Conservation (phyloP, 106 monocot species). For the Platanthera guangdongensis region DNA sequence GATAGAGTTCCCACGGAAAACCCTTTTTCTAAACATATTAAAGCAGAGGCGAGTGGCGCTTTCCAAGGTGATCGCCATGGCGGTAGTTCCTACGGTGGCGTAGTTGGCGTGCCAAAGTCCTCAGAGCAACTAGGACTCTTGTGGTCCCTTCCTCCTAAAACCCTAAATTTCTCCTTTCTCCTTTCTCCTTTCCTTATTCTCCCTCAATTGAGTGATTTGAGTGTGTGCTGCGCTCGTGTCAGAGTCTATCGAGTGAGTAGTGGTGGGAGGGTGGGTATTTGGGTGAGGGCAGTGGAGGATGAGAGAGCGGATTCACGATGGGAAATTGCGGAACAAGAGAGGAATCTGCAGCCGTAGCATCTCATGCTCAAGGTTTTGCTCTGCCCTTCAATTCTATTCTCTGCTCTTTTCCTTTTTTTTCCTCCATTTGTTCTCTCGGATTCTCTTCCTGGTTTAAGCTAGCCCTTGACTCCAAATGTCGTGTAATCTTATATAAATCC, state of each 20-base stretch:
- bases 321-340: conserved; percentile 89
- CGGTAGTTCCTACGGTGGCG: neutral
- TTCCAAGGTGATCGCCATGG: conserved; percentile 12
- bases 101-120: no score
- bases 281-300: conserved; percentile 22
- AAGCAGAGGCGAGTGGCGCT: conserved; percentile 22
- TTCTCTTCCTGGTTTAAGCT: neutral
- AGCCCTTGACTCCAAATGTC: no score
- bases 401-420: neutral
- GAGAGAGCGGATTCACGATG: conserved; percentile 48
- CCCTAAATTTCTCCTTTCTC: neutral
- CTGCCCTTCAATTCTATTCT: neutral
- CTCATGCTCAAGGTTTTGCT: conserved; percentile 53
- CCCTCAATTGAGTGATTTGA: neutral
- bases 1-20: conserved; percentile 20
- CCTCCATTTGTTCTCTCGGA: neutral
- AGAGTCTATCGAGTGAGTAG: neutral
- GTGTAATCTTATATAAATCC: no score
- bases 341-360: conserved; percentile 69
- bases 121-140: neutral
- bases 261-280: conserved; percentile 3
- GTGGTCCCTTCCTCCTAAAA: conserved; percentile 1
- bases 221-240: neutral
- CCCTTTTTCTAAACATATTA: conserved; percentile 17
- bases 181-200: conserved; percentile 2